Conservation (phyloP, 352 stramenopile genomes). For the Globisporangium perplexum region DNA sequence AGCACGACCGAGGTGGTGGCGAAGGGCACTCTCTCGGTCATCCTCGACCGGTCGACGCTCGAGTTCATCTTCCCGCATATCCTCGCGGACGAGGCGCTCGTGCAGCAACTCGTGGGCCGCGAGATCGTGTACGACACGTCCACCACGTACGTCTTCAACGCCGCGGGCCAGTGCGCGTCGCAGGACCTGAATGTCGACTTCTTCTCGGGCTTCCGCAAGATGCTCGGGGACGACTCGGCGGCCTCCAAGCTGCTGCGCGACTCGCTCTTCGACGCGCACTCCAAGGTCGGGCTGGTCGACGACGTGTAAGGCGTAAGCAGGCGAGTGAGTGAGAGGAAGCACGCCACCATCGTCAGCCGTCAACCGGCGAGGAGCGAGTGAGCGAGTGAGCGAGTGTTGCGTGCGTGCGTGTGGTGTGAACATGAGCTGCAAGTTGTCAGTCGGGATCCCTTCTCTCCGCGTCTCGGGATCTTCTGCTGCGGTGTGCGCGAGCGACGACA, state of each 20-base stretch:
- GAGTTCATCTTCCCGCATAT: constrained; percentile 32
- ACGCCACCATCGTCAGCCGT: too few relatives aligned
- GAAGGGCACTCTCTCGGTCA: constrained; percentile 10
- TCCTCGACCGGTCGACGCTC: constrained; percentile 14
- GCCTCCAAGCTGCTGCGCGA: constrained; percentile 10
- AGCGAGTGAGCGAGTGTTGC: not conserved
- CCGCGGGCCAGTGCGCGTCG: constrained; percentile 11
- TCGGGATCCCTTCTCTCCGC: too few relatives aligned
- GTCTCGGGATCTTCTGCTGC: not conserved
- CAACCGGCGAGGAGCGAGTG: too few relatives aligned
- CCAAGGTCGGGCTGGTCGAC: constrained; percentile 7
- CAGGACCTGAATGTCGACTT: constrained; percentile 23
- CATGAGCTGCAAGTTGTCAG: not conserved
- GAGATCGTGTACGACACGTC: constrained; percentile 26
- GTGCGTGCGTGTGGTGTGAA: not conserved
- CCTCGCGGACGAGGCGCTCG: constrained; percentile 24
- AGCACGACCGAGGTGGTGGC: constrained; percentile 10
- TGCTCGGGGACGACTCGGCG: constrained; percentile 9
- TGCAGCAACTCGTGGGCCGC: constrained; percentile 30
- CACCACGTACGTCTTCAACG: constrained; percentile 26
- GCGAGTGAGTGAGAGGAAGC: not conserved
- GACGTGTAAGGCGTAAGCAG: not conserved
- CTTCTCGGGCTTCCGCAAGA: constrained; percentile 14
- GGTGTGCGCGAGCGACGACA: too few relatives aligned
- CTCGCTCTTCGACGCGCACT: constrained; percentile 6